Evolutionary conservation across 495 filamentous ascomycete genomes (phyloP), one percentile per base, ranked within the genome.

Genomic region (Penicillium manginii): DNA sequence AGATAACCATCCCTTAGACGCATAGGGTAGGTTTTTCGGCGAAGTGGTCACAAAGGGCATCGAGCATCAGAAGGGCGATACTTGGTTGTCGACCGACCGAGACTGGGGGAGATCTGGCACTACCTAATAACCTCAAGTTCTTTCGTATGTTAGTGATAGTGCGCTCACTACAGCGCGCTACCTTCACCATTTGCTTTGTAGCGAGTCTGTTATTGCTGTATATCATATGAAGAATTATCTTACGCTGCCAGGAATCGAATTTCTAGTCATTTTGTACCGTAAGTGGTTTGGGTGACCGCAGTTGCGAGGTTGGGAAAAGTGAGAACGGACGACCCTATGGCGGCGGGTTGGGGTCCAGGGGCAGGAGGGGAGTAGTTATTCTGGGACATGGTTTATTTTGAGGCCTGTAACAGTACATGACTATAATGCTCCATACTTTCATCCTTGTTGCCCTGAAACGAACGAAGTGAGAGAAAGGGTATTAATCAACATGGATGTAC

Each of bases 1-100:
- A 64, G 35, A 49, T 52, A 50, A 21, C 55, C 59, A 65, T 65
- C 55, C 62, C 63, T 52, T 65, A 51, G 15, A 59, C 21, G 17
- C 59, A 65, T 49, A 62, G 55, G 26, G 22, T 43, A 29, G 40
- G 50, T 4, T 58, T 53, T 53, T 58, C 49, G 21, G 42, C 31
- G 47, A 61, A 54, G 29, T 57, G 31, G 47, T 61, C 54, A 61
- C 32, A 53, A 14, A 59, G 57, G 42, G 50, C 50, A 14, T 62
- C 49, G 21, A 60, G 57, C 51, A 23, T 23, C 23, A 23, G 23
- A 23, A 23, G 23, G 23, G 23, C 23, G 23, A 23, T 23, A 23
- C 23, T 23, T 23, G 23, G 23, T 23, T 23, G 4, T 23, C 23
- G 23, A 23, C 23, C 23, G 23, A 23, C 23, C 2, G 23, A 4